These are phyloP conservation scores for Phlebiopsis gigantea DNA, from an alignment of 768 basidiomycete species.

Conservation along the genomic window DNA sequence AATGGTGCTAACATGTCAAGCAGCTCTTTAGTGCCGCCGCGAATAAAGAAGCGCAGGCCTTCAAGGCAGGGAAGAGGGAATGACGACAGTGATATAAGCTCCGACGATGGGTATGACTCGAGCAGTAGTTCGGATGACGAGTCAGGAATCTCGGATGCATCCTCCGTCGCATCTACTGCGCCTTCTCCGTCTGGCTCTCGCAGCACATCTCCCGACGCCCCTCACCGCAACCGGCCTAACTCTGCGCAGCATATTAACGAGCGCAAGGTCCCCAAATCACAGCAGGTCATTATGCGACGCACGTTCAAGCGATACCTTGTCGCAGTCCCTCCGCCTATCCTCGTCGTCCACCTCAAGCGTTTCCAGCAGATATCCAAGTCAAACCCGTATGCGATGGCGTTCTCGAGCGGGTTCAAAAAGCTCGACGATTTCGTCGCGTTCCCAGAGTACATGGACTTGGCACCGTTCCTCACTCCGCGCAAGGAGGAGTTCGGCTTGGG, in stretches of 20 bases:
- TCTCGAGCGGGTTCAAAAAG: slow-evolving; percentile 77
- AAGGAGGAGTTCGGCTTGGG: slow-evolving; percentile 64
- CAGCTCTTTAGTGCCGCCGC: slow-evolving; percentile 27
- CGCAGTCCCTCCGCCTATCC: slow-evolving; percentile 74
- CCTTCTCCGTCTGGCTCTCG: slow-evolving; percentile 28
- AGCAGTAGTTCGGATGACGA: slow-evolving; percentile 22
- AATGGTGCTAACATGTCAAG: slow-evolving; percentile 14
- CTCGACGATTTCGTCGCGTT: slow-evolving; percentile 90
- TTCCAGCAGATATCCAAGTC: slow-evolving; percentile 82
- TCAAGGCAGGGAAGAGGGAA: slow-evolving; percentile 9
- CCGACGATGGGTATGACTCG: slow-evolving; percentile 22
- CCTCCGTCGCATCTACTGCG: slow-evolving; percentile 19
- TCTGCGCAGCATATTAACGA: not conserved
- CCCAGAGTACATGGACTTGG: slow-evolving; percentile 80
- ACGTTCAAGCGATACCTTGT: slow-evolving; percentile 96
- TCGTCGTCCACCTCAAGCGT: slow-evolving; percentile 90
- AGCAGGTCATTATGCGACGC: slow-evolving; percentile 70
- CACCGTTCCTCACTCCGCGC: slow-evolving; percentile 80
- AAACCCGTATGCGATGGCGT: slow-evolving; percentile 56
- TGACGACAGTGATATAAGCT: slow-evolving; percentile 17
- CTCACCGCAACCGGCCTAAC: not conserved
- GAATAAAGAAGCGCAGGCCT: slow-evolving; percentile 16
- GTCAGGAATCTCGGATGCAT: slow-evolving; percentile 29
- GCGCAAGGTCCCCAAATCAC: slow-evolving; percentile 31
- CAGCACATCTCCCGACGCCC: slow-evolving; percentile 26